Conservation (phyloP, 2,329 filamentous ascomycete genomes). For the Xylariaceae sp. region DNA sequence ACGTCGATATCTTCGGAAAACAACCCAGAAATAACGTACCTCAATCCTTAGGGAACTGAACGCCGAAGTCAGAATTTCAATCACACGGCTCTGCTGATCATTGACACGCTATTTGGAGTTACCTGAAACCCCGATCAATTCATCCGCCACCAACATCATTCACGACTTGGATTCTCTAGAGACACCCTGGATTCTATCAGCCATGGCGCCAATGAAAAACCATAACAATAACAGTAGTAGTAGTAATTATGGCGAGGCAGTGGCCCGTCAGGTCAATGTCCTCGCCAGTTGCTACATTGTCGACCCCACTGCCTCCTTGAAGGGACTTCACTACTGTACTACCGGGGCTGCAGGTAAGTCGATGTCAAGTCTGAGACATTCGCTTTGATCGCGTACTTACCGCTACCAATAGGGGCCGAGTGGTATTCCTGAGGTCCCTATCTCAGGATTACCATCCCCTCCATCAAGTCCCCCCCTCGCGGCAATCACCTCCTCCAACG, state of each 20-base stretch:
- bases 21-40: too few relatives aligned
- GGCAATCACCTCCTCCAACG: slow-evolving; percentile 69
- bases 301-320: slow-evolving; percentile 70
- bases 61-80: not conserved
- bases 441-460: slow-evolving; percentile 82
- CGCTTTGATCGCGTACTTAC: slow-evolving; percentile 34
- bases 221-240: slow-evolving; percentile 70
- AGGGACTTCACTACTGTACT: slow-evolving; percentile 94
- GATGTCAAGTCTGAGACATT: slow-evolving; percentile 8
- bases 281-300: slow-evolving; percentile 92
- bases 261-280: slow-evolving; percentile 69
- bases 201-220: slow-evolving; percentile 72
- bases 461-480: slow-evolving; percentile 88
- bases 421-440: slow-evolving; percentile 93
- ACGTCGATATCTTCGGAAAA: not conserved
- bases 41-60: not conserved
- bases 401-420: slow-evolving; percentile 64
- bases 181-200: slow-evolving; percentile 36
- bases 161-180: slow-evolving; percentile 5
- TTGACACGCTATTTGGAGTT: slow-evolving; percentile 1
- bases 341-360: slow-evolving; percentile 76
- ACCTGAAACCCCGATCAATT: slow-evolving; percentile 1
- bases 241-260: slow-evolving; percentile 77
- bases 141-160: not conserved
- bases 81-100: not conserved